phyloP scores from a whole-genome alignment of 129 eudicot species.

The Oenanthe sinensis region DNA sequence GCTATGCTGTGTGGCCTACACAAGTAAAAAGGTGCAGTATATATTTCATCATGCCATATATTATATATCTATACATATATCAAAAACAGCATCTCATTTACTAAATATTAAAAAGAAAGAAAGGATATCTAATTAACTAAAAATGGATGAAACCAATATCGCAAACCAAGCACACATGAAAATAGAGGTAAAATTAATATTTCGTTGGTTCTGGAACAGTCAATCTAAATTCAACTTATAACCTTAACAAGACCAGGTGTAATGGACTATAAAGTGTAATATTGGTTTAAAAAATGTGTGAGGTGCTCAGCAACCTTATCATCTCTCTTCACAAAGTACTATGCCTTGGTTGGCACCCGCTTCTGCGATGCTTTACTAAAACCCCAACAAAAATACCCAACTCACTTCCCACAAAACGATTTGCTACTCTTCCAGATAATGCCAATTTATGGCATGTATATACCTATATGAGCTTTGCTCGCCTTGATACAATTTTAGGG shows the following conservation, averaged over 20 bases:
- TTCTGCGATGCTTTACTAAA: neutral
- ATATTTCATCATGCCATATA: neutral
- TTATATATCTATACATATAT: too few species aligned
- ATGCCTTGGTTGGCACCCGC: neutral
- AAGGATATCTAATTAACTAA: neutral
- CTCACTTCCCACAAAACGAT: neutral
- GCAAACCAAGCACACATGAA: neutral
- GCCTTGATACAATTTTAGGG: neutral
- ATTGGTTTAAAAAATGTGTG: neutral
- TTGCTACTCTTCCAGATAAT: neutral
- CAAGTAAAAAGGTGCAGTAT: slow-evolving; percentile 25
- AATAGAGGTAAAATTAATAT: neutral
- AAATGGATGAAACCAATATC: neutral
- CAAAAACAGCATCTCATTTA: slow-evolving; percentile 11
- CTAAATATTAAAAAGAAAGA: neutral
- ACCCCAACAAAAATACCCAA: neutral
- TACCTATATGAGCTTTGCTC: neutral
- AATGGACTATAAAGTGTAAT: neutral
- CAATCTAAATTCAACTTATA: neutral
- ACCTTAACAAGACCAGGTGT: neutral
- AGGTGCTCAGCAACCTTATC: neutral
- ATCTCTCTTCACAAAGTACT: neutral
- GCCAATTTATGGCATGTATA: neutral
- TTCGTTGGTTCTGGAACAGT: neutral
- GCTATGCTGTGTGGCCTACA: slow-evolving; percentile 57